These are phyloP conservation scores for Helotiales sp. DNA, from an alignment of 2,329 filamentous ascomycete species.

Conservation along the genomic window DNA sequence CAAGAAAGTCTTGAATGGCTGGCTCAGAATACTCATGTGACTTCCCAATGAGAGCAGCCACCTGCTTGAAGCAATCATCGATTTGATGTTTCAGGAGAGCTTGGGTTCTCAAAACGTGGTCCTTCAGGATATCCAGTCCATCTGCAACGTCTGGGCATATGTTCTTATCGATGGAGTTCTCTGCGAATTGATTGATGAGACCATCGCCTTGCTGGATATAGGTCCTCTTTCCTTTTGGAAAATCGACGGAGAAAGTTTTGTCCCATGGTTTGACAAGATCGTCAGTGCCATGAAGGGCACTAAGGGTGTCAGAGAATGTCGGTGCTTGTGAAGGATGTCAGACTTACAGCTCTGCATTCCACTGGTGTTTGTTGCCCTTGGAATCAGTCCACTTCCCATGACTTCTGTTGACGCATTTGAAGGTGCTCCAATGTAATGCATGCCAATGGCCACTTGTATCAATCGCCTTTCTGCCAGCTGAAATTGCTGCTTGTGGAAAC, in stretches of 20 bases:
- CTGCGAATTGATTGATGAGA: conserved; percentile 9
- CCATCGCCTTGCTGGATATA: conserved; percentile 1
- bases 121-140: conserved; percentile 8
- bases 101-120: conserved; percentile 8
- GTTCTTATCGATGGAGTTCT: not conserved
- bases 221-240: conserved; percentile 1
- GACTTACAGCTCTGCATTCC: conserved; percentile 27
- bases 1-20: conserved; percentile 7
- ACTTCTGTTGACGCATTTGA: conserved; percentile 13
- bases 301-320: not conserved
- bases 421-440: conserved; percentile 18
- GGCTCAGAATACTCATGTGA: conserved; percentile 11
- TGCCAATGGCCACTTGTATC: conserved; percentile 2
- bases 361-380: conserved; percentile 5
- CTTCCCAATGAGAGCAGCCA: conserved; percentile 2
- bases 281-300: not conserved
- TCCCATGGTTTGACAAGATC: conserved; percentile 1
- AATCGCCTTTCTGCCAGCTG: not conserved
- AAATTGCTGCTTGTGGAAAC: conserved; percentile 3
- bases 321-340: not conserved
- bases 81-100: not conserved
- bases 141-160: conserved; percentile 3
- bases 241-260: conserved; percentile 3
- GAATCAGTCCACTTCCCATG: conserved; percentile 10
- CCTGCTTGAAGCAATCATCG: not conserved